Base-by-base conservation (phyloP, 441 rosid genomes). In the Melastoma candidum region DNA sequence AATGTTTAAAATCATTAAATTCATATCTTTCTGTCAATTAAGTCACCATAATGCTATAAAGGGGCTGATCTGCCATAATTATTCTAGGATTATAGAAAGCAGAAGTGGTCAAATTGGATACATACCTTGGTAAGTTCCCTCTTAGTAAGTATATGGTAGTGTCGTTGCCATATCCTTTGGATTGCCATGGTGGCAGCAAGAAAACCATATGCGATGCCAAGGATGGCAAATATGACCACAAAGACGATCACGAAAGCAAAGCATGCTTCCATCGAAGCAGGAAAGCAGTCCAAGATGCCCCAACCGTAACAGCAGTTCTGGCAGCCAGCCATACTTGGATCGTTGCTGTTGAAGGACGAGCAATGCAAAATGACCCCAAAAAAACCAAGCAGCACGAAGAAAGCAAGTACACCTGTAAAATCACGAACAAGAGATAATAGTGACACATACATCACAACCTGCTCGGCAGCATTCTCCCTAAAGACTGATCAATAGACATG, bases 221-320 rank as follows among this genome's bases (percentile, higher is more conserved):
- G 85, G 71, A 85, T 84, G 44, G 90, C 95, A 59, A 92, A 88
- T 57, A 92, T 83, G 59, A 92, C 83, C 14, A 92, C 82, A 69
- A 92, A 92, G 39, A 92, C 90, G 41, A 88, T 43, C 36, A 84
- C 90, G 54, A 92, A 74, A 25, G 92, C 92, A 68, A 92, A 85
- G 67, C 95, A 85, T 24, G 95, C 97, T 70, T 92, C 98, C 94
- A 92, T 74, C 1, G 98, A 85, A 47, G 94, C 95, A 55, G 96
- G 98, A 70, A 92, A 92, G 63, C 94, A 85, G 64, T 92, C 96
- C 76, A 92, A 75, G 67, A 85, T 74, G 46, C 96, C 96, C 96
- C 96, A 85, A 46, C 98, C 96, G 60, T 92, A 92, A 68, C 95
- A 92, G 80, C 96, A 87, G 69, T 87, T 85, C 65, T 87, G 98